Base-by-base conservation (phyloP, 2,329 filamentous ascomycete species). In the Escovopsis sp. region DNA sequence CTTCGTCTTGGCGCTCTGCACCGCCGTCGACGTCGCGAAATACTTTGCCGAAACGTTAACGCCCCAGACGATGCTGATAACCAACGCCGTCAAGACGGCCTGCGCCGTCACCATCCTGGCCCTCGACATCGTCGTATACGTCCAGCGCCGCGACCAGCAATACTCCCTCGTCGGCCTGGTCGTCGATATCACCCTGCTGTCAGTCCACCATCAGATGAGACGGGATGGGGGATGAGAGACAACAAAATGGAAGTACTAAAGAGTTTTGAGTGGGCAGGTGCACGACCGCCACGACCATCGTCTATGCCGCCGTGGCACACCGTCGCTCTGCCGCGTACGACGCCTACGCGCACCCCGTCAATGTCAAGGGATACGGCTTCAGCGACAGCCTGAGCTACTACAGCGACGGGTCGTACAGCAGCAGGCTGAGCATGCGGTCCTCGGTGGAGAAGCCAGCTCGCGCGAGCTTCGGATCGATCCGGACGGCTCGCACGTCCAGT, bases 41-140 rank as follows among this genome's bases (percentile, higher is more conserved):
- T 67, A 63, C 44, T 60, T 64, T 39, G 59, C 64, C 28, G 70
- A 75, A 53, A 63, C 66, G 1, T 54, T 77, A 42, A 75, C 73
- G 10, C 72, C 73, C 2, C 68, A 72, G 55, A 67, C 66, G 5
- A 65, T 77, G 60, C 56, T 76, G 4, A 67, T 69, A 47, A 67
- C 65, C 15, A 67, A 73, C 45, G 55, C 68, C 44, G 48, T 75
- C 51, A 75, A 74, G 49, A 47, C 70, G 36, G 61, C 65, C 0
- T 64, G 70, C 18, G 63, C 69, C 0, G 48, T 59, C 6, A 64
- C 63, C 33, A 67, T 70, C 26, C 57, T 76, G 23, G 67, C 59
- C 1, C 59, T 77, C 26, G 71, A 76, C 45, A 56, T 73, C 26
- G 62, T 72, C 33, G 62, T 73, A n/a, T 71, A 72, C 46, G 55